Conservation (phyloP, 176 grass and related monocot species). For the Alloteropsis semialata region DNA sequence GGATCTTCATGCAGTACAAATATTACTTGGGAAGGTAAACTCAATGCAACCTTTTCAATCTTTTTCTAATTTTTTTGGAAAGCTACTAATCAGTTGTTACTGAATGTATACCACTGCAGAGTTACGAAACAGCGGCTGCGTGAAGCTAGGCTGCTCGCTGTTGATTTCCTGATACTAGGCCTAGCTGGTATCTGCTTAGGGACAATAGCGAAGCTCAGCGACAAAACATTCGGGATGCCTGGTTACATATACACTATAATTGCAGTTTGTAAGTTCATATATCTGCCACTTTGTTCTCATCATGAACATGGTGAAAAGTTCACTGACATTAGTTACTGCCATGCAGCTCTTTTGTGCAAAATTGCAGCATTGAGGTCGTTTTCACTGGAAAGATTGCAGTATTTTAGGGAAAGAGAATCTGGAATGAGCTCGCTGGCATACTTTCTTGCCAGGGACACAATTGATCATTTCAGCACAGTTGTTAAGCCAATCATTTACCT, state of each 20-base stretch:
- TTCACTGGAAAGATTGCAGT: conserved; percentile 71
- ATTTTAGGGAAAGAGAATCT: not conserved
- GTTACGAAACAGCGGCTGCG: conserved; percentile 79
- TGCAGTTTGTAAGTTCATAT: conserved; percentile 77
- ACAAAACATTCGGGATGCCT: conserved; percentile 77
- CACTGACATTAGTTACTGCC: not conserved
- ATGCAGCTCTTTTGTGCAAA: conserved; percentile 83
- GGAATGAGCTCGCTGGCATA: too few relatives aligned
- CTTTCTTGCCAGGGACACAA: too few relatives aligned
- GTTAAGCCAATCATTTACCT: conserved; percentile 7
- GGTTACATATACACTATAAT: conserved; percentile 91
- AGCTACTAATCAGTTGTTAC: not conserved
- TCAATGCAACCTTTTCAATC: not conserved
- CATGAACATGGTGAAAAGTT: not conserved
- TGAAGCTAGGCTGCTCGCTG: conserved; percentile 85
- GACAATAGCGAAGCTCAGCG: conserved; percentile 87
- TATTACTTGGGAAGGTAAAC: conserved; percentile 80
- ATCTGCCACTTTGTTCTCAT: not conserved
- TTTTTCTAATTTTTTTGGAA: not conserved
- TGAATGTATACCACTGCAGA: conserved; percentile 23
- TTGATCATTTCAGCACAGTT: too few relatives aligned
- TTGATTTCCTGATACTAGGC: conserved; percentile 76
- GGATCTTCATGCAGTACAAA: conserved; percentile 65
- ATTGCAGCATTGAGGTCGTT: conserved; percentile 74
- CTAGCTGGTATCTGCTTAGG: conserved; percentile 81